Conservation (phyloP, 306 rosid genomes). For the Notholithocarpus densiflorus region DNA sequence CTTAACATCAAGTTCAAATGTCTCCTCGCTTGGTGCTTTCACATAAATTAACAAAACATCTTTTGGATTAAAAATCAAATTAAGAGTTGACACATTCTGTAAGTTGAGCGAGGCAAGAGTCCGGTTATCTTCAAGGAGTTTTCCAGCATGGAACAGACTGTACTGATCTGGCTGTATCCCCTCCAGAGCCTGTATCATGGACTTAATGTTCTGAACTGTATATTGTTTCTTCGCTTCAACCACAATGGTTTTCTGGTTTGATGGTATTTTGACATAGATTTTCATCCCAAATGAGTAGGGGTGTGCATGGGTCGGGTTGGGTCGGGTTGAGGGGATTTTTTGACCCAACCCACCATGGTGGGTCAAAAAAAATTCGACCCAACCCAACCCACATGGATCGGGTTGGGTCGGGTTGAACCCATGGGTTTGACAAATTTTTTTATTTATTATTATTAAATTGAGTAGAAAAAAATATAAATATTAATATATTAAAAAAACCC, state of each 20-base stretch:
- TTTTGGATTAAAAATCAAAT: constrained; percentile 4
- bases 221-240: constrained; percentile 15
- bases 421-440: too few species aligned
- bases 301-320: too few species aligned
- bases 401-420: too few species aligned
- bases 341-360: too few species aligned
- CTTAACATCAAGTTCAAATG: constrained; percentile 1
- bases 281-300: background rate
- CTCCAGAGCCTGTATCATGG: constrained; percentile 1
- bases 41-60: constrained; percentile 6
- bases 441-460: too few species aligned
- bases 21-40: background rate
- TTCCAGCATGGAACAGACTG: constrained; percentile 3
- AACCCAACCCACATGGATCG: too few species aligned
- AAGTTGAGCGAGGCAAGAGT: constrained; percentile 3
- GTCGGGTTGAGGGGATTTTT: too few species aligned
- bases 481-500: too few species aligned
- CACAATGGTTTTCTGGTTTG: constrained; percentile 1
- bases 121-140: constrained; percentile 15
- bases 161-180: background rate
- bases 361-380: too few species aligned
- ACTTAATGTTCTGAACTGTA: constrained; percentile 14
- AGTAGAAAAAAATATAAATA: too few species aligned
- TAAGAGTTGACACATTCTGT: constrained; percentile 9
- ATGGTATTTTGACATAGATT: constrained; percentile 17